phyloP scores from a whole-genome alignment of 345 rosid species.

The Turritis glabra region DNA sequence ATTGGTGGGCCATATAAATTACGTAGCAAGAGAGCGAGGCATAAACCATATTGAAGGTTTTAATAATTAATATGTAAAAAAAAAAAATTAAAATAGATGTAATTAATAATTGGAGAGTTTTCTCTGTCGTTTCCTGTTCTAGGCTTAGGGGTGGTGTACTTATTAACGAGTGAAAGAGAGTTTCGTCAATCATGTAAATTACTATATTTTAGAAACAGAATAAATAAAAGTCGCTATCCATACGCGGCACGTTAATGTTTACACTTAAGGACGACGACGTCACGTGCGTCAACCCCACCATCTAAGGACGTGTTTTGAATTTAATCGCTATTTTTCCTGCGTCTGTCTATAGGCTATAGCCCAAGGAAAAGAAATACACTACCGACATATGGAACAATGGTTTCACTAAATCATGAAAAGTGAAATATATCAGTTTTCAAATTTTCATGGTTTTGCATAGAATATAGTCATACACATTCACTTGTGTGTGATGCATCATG shows the following conservation, averaged over 20 bases:
- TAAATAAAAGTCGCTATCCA: background rate
- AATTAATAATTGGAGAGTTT: background rate
- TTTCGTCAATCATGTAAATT: too few species aligned
- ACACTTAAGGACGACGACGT: conserved; percentile 1
- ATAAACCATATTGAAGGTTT: too few species aligned
- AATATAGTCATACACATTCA: background rate
- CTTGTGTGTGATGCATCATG: background rate
- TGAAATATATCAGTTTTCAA: too few species aligned
- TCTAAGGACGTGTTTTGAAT: background rate
- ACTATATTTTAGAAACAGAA: background rate
- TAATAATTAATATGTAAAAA: too few species aligned
- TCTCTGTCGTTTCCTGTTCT: background rate
- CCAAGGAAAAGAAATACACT: background rate
- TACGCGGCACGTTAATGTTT: conserved; percentile 25
- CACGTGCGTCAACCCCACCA: conserved; percentile 11
- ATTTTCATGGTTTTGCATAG: background rate
- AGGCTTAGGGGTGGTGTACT: background rate
- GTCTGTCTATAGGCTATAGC: background rate
- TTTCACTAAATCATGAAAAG: too few species aligned
- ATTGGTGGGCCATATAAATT: background rate
- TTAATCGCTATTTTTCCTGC: background rate
- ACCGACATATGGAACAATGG: too few species aligned
- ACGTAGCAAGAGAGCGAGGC: too few species aligned
- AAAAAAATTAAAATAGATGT: too few species aligned
- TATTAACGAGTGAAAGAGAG: too few species aligned